Evolutionary conservation across 352 stramenopile genomes (phyloP).

Genomic region (Phytophthora ohioensis): DNA sequence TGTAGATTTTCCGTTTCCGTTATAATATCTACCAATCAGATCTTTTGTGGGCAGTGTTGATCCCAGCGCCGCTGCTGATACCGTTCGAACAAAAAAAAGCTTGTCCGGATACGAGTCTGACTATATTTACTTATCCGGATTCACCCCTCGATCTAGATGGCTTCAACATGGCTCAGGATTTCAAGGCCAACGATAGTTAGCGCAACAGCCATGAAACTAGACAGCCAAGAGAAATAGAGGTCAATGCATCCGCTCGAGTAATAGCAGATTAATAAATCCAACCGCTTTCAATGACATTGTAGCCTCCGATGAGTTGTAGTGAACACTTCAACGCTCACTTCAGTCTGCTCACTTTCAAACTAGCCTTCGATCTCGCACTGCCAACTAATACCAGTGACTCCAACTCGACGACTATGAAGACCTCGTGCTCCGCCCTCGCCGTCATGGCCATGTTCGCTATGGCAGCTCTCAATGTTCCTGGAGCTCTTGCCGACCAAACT

Average conservation of each 20-base stretch:
- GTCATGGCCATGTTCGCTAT: conserved; percentile 11
- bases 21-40: too few species aligned
- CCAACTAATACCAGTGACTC: not conserved
- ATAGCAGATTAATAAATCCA: conserved; percentile 4
- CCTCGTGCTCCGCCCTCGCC: conserved; percentile 15
- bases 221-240: not conserved
- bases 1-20: too few species aligned
- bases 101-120: not conserved
- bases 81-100: not conserved
- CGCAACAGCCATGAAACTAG: too few species aligned
- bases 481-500: conserved; percentile 5
- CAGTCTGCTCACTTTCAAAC: too few species aligned
- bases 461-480: conserved; percentile 8
- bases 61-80: too few species aligned
- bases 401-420: conserved; percentile 22
- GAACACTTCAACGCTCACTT: too few species aligned
- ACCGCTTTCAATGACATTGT: not conserved
- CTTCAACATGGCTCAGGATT: not conserved
- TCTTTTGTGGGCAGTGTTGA: too few species aligned
- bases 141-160: not conserved
- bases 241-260: not conserved
- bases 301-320: not conserved
- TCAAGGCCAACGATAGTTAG: too few species aligned
- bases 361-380: conserved; percentile 5
- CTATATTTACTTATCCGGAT: not conserved